Conservation (phyloP, 768 basidiomycete genomes). For the Pleurotus sapidus region DNA sequence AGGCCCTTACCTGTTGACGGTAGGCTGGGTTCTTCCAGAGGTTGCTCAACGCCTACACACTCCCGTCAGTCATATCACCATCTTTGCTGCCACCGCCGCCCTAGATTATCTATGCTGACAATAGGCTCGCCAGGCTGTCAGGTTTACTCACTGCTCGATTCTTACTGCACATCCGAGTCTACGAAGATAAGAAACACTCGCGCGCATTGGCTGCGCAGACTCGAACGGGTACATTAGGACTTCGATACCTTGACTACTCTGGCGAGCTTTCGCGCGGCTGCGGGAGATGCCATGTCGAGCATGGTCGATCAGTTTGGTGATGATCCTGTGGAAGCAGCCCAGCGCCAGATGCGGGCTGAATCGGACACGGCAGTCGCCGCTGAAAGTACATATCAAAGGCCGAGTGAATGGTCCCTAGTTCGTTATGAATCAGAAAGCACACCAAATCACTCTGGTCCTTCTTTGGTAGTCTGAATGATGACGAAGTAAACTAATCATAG, state of each 20-base stretch:
- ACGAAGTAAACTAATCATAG: too few species aligned
- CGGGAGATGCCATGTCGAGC: background rate
- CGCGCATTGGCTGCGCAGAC: background rate
- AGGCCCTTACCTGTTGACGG: background rate
- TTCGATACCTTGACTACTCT: background rate
- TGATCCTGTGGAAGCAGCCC: constrained; percentile 2
- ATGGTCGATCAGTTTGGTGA: constrained; percentile 1
- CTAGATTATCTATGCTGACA: too few species aligned
- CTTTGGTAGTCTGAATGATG: too few species aligned
- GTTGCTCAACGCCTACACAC: background rate
- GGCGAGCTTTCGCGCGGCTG: background rate
- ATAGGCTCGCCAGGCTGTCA: constrained; percentile 11
- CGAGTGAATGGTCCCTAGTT: too few species aligned
- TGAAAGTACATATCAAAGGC: too few species aligned
- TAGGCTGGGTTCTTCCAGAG: constrained; percentile 24
- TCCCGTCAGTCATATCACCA: background rate
- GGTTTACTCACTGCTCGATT: constrained; percentile 20
- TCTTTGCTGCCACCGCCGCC: too few species aligned
- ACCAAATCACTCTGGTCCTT: too few species aligned
- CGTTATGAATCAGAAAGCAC: too few species aligned
- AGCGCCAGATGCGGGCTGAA: background rate
- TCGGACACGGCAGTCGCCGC: background rate
- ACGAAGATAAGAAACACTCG: constrained; percentile 11
- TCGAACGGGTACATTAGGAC: background rate
- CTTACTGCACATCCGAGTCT: constrained; percentile 16